Percentiles rank a stretch among this genome's conserved stretches.
phyloP scores from a whole-genome alignment of 495 filamentous ascomycete species.

The Umbilicaria muhlenbergii region DNA sequence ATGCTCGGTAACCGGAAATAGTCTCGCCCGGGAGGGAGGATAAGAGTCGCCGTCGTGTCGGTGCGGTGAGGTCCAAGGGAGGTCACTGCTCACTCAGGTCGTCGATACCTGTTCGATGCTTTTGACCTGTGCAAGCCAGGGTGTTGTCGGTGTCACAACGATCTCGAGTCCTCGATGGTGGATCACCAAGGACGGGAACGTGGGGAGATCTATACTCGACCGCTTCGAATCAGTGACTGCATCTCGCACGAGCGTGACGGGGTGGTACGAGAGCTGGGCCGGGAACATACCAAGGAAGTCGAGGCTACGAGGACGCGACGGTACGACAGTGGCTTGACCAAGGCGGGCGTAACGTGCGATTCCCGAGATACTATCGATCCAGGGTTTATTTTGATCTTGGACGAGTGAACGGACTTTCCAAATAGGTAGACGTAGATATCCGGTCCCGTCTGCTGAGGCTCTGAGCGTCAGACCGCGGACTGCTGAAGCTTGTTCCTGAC shows the following conservation, averaged over 20 bases:
- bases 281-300: too few species aligned
- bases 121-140: neutral
- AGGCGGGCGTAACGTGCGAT: too few species aligned
- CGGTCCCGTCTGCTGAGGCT: neutral
- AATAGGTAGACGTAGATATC: neutral
- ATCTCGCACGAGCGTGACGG: too few species aligned
- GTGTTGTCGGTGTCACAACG: neutral
- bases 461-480: neutral
- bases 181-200: neutral
- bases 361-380: neutral
- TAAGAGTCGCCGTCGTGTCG: constrained; percentile 2
- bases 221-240: neutral
- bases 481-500: constrained; percentile 1
- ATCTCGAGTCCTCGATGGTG: neutral
- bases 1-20: constrained; percentile 6
- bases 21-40: constrained; percentile 7
- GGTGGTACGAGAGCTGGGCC: too few species aligned
- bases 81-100: neutral
- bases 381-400: neutral
- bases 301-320: too few species aligned
- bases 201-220: neutral
- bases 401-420: neutral
- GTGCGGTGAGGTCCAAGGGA: neutral
- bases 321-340: too few species aligned
- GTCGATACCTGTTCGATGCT: neutral